These are phyloP conservation scores for Suillus plorans DNA, from an alignment of 768 basidiomycete species.

Conservation along the genomic window DNA sequence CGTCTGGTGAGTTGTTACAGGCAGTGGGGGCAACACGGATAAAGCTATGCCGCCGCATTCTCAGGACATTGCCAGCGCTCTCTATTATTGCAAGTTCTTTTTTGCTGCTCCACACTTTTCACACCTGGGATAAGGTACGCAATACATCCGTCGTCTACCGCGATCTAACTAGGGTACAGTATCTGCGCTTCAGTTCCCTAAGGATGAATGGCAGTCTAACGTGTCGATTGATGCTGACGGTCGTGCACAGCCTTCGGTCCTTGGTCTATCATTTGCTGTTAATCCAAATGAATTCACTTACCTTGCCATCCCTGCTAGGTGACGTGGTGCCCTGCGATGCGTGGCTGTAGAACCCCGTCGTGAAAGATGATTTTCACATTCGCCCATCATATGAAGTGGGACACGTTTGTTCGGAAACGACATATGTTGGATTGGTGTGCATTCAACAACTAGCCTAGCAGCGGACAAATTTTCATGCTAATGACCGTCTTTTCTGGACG, in stretches of 20 bases:
- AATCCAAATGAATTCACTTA: neutral
- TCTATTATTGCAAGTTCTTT: slow-evolving; percentile 2
- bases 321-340: neutral
- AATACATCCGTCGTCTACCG: neutral
- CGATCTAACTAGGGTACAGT: neutral
- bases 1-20: slow-evolving; percentile 9
- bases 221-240: slow-evolving; percentile 4
- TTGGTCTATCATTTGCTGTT: slow-evolving; percentile 1
- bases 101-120: neutral
- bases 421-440: neutral
- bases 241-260: neutral
- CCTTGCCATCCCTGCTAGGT: neutral
- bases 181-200: neutral
- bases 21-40: neutral
- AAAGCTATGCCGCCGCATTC: neutral
- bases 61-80: neutral
- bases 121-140: neutral
- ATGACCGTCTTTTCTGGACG: neutral
- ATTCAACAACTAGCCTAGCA: neutral
- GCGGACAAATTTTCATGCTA: neutral
- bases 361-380: neutral
- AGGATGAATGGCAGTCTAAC: neutral
- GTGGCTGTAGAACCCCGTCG: neutral
- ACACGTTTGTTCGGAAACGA: neutral
- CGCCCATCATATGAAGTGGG: neutral